phyloP scores from a whole-genome alignment of 345 rosid genomes.

The Hirschfeldia incana region DNA sequence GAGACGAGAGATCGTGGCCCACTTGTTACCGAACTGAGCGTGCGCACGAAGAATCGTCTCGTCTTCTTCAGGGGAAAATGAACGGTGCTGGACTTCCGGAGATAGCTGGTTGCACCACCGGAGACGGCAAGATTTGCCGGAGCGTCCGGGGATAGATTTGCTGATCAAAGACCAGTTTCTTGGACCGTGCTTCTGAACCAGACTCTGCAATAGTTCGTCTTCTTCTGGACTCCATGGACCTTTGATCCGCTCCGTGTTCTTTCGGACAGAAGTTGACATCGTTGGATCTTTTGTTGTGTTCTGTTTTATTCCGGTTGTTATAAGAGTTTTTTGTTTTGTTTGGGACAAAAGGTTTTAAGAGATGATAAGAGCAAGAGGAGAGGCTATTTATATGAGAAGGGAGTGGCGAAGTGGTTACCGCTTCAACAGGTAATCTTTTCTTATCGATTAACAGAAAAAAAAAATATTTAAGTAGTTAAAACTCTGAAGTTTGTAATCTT shows the following conservation, averaged over 20 bases:
- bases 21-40: constrained; percentile 84
- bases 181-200: constrained; percentile 79
- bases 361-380: constrained; percentile 35
- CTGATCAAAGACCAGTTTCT: constrained; percentile 95
- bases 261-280: constrained; percentile 30
- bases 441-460: constrained; percentile 13
- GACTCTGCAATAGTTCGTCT: constrained; percentile 68
- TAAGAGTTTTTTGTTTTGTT: background rate
- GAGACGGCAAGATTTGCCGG: constrained; percentile 85
- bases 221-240: constrained; percentile 99
- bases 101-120: constrained; percentile 98
- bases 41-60: constrained; percentile 81
- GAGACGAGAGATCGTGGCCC: constrained; percentile 94
- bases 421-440: constrained; percentile 32
- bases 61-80: constrained; percentile 73
- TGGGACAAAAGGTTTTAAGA: constrained; percentile 23
- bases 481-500: background rate
- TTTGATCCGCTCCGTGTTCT: constrained; percentile 73
- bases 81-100: constrained; percentile 89
- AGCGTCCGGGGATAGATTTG: constrained; percentile 90
- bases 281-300: constrained; percentile 9
- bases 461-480: background rate
- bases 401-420: constrained; percentile 34
- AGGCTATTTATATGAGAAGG: constrained; percentile 36
- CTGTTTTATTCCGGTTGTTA: background rate